These are phyloP conservation scores for Rugonectria rugulosa DNA, from an alignment of 2,329 filamentous ascomycete species.

Conservation along the genomic window DNA sequence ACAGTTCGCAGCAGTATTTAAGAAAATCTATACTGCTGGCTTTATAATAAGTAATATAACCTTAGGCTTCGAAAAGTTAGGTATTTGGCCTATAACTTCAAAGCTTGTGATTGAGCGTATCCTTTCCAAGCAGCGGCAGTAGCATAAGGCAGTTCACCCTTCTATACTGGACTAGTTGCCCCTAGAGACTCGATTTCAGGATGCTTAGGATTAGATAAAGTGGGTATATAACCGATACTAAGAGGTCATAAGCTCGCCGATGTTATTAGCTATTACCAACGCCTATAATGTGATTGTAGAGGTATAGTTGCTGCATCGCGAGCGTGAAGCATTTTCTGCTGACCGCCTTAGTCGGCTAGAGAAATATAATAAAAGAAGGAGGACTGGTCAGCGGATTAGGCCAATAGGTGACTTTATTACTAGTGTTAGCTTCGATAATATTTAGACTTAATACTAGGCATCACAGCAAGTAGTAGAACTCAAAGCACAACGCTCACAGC, in stretches of 20 bases:
- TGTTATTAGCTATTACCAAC: neutral
- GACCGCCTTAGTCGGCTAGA: neutral
- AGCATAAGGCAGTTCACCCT: neutral
- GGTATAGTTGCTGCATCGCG: neutral
- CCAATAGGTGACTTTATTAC: neutral
- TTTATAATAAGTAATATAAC: neutral
- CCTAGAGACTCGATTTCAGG: neutral
- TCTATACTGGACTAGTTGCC: neutral
- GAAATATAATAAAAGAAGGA: slow-evolving; percentile 2
- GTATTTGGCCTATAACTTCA: neutral
- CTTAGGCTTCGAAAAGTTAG: neutral
- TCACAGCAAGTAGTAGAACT: neutral
- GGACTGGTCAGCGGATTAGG: neutral
- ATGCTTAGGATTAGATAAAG: slow-evolving; percentile 3
- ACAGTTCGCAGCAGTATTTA: neutral
- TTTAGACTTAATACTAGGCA: neutral
- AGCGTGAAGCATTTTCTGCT: neutral
- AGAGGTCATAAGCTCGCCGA: slow-evolving; percentile 1
- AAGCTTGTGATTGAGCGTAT: neutral
- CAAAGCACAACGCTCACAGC: neutral
- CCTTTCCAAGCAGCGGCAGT: neutral
- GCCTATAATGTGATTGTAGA: neutral
- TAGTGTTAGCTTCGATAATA: neutral
- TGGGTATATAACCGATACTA: slow-evolving; percentile 2
- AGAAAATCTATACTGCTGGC: neutral